Conservation (phyloP, 495 filamentous ascomycete species). For the Neurospora africana region DNA sequence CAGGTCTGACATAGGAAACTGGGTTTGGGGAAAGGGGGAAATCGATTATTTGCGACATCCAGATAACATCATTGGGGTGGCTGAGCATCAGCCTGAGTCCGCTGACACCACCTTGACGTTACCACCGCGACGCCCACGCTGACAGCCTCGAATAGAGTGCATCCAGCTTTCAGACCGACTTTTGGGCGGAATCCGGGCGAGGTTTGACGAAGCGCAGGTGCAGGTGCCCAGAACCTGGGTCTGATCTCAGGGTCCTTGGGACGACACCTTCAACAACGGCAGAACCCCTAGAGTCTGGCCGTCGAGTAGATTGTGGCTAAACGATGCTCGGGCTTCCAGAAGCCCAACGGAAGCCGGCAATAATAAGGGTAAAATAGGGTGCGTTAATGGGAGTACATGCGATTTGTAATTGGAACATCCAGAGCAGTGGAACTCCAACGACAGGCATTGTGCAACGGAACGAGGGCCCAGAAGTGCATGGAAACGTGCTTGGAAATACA, state of each 20-base stretch:
- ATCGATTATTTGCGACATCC: not conserved
- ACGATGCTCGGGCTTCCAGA: slow-evolving; percentile 16
- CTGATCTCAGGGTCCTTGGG: not conserved
- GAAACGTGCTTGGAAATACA: not conserved
- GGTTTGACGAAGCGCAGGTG: not conserved
- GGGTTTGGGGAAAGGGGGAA: not conserved
- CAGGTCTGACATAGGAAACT: not conserved
- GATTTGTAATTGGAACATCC: not conserved
- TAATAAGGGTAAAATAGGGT: slow-evolving; percentile 14
- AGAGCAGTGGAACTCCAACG: not conserved
- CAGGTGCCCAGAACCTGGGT: not conserved
- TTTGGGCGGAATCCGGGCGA: not conserved
- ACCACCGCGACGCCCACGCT: not conserved
- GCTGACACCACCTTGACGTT: not conserved
- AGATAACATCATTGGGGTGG: not conserved
- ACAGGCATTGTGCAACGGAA: slow-evolving; percentile 1
- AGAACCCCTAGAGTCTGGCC: not conserved
- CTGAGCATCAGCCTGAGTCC: not conserved
- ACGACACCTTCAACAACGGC: not conserved
- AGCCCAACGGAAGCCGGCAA: slow-evolving; percentile 12
- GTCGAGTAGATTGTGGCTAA: slow-evolving; percentile 14
- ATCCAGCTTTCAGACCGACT: not conserved
- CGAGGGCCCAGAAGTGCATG: not conserved
- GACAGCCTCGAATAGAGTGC: not conserved
- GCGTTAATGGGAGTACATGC: not conserved